Conservation (phyloP, 352 stramenopile genomes). For the Phytophthora cajani region DNA sequence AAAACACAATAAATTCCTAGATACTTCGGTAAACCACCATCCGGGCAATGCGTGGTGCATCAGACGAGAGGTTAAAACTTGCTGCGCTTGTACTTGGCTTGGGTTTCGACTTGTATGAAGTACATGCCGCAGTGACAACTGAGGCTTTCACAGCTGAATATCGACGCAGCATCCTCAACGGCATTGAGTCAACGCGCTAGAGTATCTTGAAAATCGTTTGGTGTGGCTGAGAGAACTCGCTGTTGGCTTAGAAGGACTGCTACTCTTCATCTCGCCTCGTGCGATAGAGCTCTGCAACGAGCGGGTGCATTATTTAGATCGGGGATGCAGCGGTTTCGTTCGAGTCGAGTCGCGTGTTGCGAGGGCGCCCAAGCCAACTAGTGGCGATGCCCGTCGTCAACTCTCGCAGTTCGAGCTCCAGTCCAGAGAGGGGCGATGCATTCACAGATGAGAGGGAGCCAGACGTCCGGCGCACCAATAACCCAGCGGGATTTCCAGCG, state of each 20-base stretch:
- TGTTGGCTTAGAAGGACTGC: no score
- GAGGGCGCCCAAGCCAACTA: background rate
- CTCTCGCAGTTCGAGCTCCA: background rate
- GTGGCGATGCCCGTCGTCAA: background rate
- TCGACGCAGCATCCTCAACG: no score
- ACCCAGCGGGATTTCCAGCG: constrained; percentile 12
- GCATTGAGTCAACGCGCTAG: background rate
- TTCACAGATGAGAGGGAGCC: constrained; percentile 6
- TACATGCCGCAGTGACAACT: no score
- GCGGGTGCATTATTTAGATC: background rate
- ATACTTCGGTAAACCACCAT: background rate
- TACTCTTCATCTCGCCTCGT: background rate
- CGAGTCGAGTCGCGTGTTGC: background rate
- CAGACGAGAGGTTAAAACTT: no score
- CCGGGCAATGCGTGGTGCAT: no score
- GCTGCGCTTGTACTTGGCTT: no score
- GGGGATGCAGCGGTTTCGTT: background rate
- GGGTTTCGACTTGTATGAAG: no score
- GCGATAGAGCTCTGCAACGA: background rate
- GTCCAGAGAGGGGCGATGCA: constrained; percentile 16
- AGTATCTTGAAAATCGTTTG: background rate
- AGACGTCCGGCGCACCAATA: background rate
- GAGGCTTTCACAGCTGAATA: no score
- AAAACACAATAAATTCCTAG: no score
- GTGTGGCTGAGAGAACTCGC: background rate